These are phyloP conservation scores for Hymenoscyphus occultus DNA, from an alignment of 2,329 filamentous ascomycete genomes.

Conservation along the genomic window DNA sequence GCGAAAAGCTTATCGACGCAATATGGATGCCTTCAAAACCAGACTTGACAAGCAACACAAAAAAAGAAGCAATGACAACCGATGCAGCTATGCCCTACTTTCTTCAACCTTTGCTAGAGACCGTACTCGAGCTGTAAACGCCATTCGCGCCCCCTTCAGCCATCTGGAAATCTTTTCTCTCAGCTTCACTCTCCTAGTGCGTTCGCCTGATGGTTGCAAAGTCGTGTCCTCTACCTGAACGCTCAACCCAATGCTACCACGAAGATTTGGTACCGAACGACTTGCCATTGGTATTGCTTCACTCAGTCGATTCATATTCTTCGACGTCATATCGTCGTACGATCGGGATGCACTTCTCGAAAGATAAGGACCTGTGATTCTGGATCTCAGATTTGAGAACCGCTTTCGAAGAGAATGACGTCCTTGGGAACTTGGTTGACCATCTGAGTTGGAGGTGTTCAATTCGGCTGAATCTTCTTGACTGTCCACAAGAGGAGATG, in stretches of 20 bases:
- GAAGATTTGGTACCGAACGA: constrained; percentile 27
- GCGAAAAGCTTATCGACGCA: constrained; percentile 6
- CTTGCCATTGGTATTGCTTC: constrained; percentile 16
- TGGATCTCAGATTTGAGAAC: constrained; percentile 31
- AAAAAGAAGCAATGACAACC: constrained; percentile 2
- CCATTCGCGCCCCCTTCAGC: constrained; percentile 30
- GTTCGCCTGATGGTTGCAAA: constrained; percentile 19
- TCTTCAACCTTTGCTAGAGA: constrained; percentile 15
- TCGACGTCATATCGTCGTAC: constrained; percentile 32
- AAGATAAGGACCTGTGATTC: constrained; percentile 29
- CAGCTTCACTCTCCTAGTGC: constrained; percentile 23
- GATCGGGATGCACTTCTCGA: constrained; percentile 29
- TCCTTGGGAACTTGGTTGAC: constrained; percentile 22
- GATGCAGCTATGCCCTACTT: background rate
- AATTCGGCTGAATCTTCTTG: constrained; percentile 27
- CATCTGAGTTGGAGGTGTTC: constrained; percentile 40
- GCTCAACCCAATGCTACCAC: constrained; percentile 15
- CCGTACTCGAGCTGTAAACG: constrained; percentile 28
- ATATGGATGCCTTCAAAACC: constrained; percentile 16
- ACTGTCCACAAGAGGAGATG: constrained; percentile 12
- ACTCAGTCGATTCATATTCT: constrained; percentile 17
- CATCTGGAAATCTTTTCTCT: constrained; percentile 30
- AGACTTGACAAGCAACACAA: constrained; percentile 11
- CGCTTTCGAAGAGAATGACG: constrained; percentile 28
- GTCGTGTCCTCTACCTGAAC: constrained; percentile 19